Conservation (phyloP, 2,329 filamentous ascomycete species). For the Gaeumannomyces sp. region DNA sequence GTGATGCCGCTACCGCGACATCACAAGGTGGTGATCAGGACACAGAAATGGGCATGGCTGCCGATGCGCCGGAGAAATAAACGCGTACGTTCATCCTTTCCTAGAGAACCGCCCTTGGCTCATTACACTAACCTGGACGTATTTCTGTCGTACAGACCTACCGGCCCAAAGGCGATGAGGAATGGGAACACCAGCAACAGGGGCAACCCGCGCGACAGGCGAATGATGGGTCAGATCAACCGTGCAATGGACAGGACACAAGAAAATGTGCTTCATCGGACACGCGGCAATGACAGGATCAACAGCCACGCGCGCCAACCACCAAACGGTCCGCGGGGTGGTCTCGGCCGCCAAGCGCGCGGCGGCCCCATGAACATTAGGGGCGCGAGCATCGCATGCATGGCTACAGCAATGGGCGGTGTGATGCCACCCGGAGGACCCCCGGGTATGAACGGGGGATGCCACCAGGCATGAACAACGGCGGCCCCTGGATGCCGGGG, state of each 20-base stretch:
- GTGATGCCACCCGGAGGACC: conserved; percentile 23
- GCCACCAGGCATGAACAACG: conserved; percentile 34
- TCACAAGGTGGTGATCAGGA: conserved; percentile 46
- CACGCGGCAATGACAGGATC: conserved; percentile 75
- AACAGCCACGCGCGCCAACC: conserved; percentile 68
- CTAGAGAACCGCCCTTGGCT: not conserved
- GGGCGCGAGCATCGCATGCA: conserved; percentile 40
- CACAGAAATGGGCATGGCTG: conserved; percentile 63
- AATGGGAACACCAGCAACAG: conserved; percentile 48
- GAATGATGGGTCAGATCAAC: conserved; percentile 79
- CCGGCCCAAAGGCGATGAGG: conserved; percentile 92
- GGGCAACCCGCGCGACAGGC: conserved; percentile 60
- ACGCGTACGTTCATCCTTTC: conserved; percentile 45
- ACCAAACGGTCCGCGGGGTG: conserved; percentile 64
- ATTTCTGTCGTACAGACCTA: conserved; percentile 56
- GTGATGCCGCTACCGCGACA: conserved; percentile 23
- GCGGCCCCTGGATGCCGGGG: conserved; percentile 38
- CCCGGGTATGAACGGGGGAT: conserved; percentile 31
- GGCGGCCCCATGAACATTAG: conserved; percentile 38
- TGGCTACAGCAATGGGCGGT: conserved; percentile 33
- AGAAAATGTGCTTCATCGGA: conserved; percentile 74
- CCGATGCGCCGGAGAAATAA: conserved; percentile 40
- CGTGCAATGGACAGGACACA: conserved; percentile 72
- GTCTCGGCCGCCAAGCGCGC: conserved; percentile 40
- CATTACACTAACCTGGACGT: not conserved